phyloP scores from a whole-genome alignment of 129 eudicot genomes.

The Helianthus tuberosus region DNA sequence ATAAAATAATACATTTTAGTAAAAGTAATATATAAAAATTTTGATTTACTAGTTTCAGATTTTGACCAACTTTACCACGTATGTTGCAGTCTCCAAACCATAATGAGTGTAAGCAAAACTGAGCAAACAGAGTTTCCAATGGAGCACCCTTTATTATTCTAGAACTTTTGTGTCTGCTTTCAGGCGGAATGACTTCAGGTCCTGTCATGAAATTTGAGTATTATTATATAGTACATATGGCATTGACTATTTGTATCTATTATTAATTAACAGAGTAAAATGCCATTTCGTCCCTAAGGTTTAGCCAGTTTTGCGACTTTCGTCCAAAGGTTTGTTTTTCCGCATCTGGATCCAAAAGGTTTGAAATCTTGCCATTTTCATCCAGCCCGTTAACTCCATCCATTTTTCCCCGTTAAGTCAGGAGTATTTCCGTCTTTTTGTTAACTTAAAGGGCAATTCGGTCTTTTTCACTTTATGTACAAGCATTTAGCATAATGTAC shows the following conservation, averaged over 20 bases:
- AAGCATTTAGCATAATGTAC: no score
- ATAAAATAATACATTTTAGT: slow-evolving; percentile 15
- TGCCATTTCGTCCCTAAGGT: no score
- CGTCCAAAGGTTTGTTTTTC: no score
- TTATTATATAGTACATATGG: background rate
- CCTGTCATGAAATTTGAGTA: slow-evolving; percentile 38
- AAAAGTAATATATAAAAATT: background rate
- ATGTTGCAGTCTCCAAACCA: slow-evolving; percentile 99
- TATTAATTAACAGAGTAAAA: no score
- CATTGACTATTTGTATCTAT: background rate
- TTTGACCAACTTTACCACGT: slow-evolving; percentile 58
- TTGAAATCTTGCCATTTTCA: no score
- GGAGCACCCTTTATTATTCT: slow-evolving; percentile 91
- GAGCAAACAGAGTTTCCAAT: slow-evolving; percentile 79
- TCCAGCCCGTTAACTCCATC: no score
- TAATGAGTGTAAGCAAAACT: slow-evolving; percentile 85
- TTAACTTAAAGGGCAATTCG: no score
- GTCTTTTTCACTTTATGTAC: no score
- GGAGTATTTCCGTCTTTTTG: no score
- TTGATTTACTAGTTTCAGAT: background rate
- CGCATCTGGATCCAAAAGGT: no score
- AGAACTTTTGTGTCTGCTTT: slow-evolving; percentile 71
- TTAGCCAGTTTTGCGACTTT: no score
- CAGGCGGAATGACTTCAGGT: slow-evolving; percentile 37
- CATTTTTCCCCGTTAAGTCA: no score